Evolutionary conservation across 345 rosid species (phyloP).

Genomic region (Gossypium stocksii): DNA sequence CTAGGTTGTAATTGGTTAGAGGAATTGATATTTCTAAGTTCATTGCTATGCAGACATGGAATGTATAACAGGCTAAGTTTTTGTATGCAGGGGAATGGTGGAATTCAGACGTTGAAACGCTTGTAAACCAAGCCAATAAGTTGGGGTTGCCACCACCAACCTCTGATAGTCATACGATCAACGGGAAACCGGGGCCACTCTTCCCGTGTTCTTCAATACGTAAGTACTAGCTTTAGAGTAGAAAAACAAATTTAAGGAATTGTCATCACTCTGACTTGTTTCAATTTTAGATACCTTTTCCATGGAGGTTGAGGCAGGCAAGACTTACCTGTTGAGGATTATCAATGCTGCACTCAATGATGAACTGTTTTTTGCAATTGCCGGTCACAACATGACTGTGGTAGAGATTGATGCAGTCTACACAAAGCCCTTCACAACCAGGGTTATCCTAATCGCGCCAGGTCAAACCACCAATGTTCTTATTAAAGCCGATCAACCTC

Average conservation of each 20-base stretch:
- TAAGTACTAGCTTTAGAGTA: background rate
- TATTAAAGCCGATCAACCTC: slow-evolving; percentile 38
- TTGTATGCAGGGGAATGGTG: background rate
- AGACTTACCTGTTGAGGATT: background rate
- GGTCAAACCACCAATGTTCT: slow-evolving; percentile 73
- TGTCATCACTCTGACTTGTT: background rate
- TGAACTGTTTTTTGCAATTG: background rate
- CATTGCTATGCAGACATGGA: background rate
- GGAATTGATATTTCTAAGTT: background rate
- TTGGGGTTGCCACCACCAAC: slow-evolving; percentile 3
- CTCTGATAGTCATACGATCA: background rate
- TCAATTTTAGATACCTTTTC: slow-evolving; percentile 30
- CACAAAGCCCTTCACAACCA: background rate
- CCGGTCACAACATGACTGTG: background rate
- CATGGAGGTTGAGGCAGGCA: slow-evolving; percentile 11
- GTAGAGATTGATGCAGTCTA: background rate
- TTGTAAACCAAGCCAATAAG: background rate
- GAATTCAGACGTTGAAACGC: background rate
- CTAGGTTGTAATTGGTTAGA: background rate
- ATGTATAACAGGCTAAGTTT: background rate
- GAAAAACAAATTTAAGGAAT: background rate
- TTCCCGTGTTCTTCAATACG: background rate
- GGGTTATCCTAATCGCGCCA: slow-evolving; percentile 33
- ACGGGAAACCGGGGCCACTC: background rate
- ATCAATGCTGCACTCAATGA: background rate